phyloP scores from a whole-genome alignment of 1,139 yeast species.

The Suhomyces choctaworum region DNA sequence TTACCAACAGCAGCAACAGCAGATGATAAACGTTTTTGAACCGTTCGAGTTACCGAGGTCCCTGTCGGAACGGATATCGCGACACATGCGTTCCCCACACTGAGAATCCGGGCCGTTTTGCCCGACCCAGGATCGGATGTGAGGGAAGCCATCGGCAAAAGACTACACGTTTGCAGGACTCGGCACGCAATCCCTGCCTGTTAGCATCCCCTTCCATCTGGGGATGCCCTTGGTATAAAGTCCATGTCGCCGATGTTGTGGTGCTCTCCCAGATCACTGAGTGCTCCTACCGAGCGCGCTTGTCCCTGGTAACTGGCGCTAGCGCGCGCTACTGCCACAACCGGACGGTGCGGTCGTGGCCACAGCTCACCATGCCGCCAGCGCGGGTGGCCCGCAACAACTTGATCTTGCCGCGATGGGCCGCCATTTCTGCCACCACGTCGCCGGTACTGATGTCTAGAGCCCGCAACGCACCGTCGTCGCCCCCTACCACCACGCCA shows the following conservation, averaged over 20 bases:
- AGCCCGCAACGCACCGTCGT: slow-evolving; percentile 67
- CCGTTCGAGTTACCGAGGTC: slow-evolving; percentile 8
- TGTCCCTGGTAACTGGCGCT: background rate
- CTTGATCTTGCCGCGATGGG: slow-evolving; percentile 52
- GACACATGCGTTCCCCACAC: slow-evolving; percentile 12
- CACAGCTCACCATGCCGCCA: background rate
- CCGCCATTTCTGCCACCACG: slow-evolving; percentile 27
- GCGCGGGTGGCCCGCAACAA: slow-evolving; percentile 16
- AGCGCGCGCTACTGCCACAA: background rate
- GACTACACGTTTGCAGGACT: too few relatives aligned
- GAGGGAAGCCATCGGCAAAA: too few relatives aligned
- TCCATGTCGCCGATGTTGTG: background rate
- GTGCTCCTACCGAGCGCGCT: too few relatives aligned
- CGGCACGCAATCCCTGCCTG: too few relatives aligned
- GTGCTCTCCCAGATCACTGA: too few relatives aligned
- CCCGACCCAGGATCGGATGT: background rate
- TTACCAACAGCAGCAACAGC: background rate
- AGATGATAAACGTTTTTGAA: slow-evolving; percentile 3
- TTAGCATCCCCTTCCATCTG: too few relatives aligned
- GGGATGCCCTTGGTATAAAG: background rate
- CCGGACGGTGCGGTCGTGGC: background rate
- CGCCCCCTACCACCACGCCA: slow-evolving; percentile 63
- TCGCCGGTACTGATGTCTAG: slow-evolving; percentile 41
- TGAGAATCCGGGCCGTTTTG: background rate
- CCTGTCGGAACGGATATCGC: slow-evolving; percentile 2